Evolutionary conservation across 2,329 filamentous ascomycete species (phyloP).

Genomic region (Trichoderma polysporum): DNA sequence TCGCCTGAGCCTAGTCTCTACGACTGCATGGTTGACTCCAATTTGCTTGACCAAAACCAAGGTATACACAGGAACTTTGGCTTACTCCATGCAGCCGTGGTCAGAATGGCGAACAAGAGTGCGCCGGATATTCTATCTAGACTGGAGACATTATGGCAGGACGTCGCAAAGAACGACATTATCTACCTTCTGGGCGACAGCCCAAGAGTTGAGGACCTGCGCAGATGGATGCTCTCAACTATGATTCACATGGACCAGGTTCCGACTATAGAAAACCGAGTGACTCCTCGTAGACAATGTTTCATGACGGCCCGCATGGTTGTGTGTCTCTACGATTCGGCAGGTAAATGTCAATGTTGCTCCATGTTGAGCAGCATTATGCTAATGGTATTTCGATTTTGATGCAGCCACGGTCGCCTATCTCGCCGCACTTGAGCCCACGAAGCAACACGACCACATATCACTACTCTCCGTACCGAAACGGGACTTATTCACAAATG

Average conservation of each 20-base stretch:
- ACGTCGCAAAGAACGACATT: not conserved
- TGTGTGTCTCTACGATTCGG: conserved; percentile 52
- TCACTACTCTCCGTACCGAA: conserved; percentile 41
- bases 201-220: conserved; percentile 14
- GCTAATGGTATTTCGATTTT: not conserved
- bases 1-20: not conserved
- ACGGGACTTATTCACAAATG: conserved; percentile 38
- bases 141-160: conserved; percentile 21
- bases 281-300: not conserved
- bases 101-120: conserved; percentile 10
- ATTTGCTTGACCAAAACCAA: not conserved
- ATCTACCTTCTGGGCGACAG: not conserved
- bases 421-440: conserved; percentile 45
- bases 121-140: conserved; percentile 20
- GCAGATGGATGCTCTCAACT: conserved; percentile 58
- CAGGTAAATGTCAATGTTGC: conserved; percentile 37
- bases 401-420: conserved; percentile 49
- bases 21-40: not conserved
- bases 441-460: conserved; percentile 47
- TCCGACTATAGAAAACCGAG: conserved; percentile 22
- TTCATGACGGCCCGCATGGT: conserved; percentile 28
- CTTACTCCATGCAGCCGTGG: not conserved
- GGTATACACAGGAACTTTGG: not conserved
- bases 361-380: not conserved
- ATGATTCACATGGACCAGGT: conserved; percentile 48